Evolutionary conservation across 768 basidiomycete species (phyloP), one percentile per base, ranked within the genome.

Genomic region (Termitomyces sp.): DNA sequence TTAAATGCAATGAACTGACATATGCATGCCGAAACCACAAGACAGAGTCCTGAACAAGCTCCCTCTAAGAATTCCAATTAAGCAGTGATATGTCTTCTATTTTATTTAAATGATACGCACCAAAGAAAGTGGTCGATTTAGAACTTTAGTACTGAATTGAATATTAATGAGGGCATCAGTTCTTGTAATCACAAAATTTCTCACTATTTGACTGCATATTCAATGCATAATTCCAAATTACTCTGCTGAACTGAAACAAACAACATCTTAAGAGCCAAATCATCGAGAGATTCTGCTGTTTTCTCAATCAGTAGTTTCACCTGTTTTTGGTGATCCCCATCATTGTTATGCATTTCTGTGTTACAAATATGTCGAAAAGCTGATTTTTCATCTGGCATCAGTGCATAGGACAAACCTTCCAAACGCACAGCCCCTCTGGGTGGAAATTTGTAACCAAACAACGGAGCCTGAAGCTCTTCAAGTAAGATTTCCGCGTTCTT

Each of bases 21-120:
- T 37, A 50, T 50, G 49, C 49, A 50, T 50, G 49, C 21, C 35
- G 49, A 11, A 50, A 50, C 49, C 49, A 50, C 6, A 50, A 39
- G 10, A 50, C 34, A 35, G 49, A 37, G 2, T 50, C 48, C 10
- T 49, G 48, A 35, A 49, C 48, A 35, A 49, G 48, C 9, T 49
- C 48, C 12, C 12, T 35, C 48, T 49, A 3, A 1, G 11, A 23
- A 35, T 43, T 43, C 12, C 41, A 21, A 35, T 17, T 10, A 9
- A 49, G 21, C 16, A 23, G 1, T 17, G 35, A 14, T 12, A 49
- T 17, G 0, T 23, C 2, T 48, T 17, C 14, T 5, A 2, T 34
- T 7, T 2, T 5, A 2, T 10, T n/a, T n/a, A n/a, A 5, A 3
- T 17, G 7, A 37, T n/a, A 50, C 10, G 9, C 10, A 50, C 49